Conservation (phyloP, 2,329 filamentous ascomycete species). For the Sporothrix curviconia region DNA sequence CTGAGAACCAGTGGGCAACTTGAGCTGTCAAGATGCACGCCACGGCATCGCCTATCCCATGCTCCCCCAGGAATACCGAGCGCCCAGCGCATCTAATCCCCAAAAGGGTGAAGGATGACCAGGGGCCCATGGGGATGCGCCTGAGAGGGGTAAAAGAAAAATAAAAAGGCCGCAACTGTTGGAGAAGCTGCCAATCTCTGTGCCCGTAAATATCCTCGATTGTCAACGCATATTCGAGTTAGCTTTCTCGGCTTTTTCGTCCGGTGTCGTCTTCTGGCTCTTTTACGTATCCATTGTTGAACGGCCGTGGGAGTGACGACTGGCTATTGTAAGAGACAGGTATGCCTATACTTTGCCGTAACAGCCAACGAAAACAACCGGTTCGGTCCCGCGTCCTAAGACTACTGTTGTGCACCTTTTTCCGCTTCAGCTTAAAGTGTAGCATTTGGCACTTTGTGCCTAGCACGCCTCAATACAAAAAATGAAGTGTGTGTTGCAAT, state of each 20-base stretch:
- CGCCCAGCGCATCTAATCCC: not conserved
- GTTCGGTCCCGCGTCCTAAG: not conserved
- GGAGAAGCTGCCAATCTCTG: not conserved
- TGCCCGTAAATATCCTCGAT: too few species aligned
- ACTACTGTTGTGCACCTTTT: not conserved
- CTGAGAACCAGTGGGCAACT: not conserved
- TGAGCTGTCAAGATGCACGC: not conserved
- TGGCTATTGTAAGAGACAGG: too few species aligned
- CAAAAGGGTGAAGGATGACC: too few species aligned
- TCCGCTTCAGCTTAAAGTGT: not conserved
- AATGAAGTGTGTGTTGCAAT: not conserved
- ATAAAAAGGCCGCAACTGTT: not conserved
- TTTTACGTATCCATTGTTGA: too few species aligned
- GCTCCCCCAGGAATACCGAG: not conserved
- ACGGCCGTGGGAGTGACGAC: too few species aligned
- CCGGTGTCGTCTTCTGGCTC: too few species aligned
- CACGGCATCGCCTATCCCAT: not conserved
- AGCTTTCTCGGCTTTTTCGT: too few species aligned
- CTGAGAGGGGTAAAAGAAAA: not conserved
- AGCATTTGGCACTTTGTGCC: not conserved
- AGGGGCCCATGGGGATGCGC: too few species aligned
- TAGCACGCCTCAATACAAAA: not conserved
- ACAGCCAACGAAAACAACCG: not conserved
- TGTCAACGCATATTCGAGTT: too few species aligned
- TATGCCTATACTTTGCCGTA: too few species aligned